Evolutionary conservation across 441 rosid species (phyloP).

Genomic region (Macaranga tanarius): DNA sequence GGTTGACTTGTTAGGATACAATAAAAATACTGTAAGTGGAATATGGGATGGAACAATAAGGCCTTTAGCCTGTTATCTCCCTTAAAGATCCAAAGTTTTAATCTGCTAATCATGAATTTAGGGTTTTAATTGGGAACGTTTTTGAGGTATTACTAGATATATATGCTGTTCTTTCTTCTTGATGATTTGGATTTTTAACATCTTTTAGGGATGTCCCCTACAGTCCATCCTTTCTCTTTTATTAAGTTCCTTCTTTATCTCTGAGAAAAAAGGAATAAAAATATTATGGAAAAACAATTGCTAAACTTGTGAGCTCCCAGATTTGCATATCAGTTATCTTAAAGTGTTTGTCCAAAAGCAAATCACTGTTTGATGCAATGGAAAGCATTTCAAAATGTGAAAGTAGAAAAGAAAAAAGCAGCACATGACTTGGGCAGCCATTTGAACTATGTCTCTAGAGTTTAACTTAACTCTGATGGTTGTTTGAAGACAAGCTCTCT

Average conservation of each 20-base stretch:
- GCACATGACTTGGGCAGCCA: not conserved
- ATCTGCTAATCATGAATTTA: not conserved
- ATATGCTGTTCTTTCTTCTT: not conserved
- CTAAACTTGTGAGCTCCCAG: not conserved
- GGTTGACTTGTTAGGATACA: not conserved
- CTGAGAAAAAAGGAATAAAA: not conserved
- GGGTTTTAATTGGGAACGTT: not conserved
- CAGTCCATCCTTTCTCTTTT: not conserved
- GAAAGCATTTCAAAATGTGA: not conserved
- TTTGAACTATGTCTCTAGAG: not conserved
- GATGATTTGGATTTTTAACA: slow-evolving; percentile 2
- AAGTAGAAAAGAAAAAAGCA: not conserved
- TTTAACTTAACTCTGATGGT: not conserved
- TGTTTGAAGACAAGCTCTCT: not conserved
- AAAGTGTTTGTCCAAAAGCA: not conserved
- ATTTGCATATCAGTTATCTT: not conserved
- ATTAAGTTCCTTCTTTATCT: not conserved
- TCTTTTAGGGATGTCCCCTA: not conserved
- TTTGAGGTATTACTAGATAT: not conserved
- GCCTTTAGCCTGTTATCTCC: not conserved
- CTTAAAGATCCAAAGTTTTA: not conserved
- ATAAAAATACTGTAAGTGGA: slow-evolving; percentile 2
- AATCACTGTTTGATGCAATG: not conserved
- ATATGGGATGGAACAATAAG: not conserved
- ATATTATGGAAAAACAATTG: not conserved